Evolutionary conservation across 805 yeast genomes (phyloP).

Genomic region (Metschnikowia orientalis): DNA sequence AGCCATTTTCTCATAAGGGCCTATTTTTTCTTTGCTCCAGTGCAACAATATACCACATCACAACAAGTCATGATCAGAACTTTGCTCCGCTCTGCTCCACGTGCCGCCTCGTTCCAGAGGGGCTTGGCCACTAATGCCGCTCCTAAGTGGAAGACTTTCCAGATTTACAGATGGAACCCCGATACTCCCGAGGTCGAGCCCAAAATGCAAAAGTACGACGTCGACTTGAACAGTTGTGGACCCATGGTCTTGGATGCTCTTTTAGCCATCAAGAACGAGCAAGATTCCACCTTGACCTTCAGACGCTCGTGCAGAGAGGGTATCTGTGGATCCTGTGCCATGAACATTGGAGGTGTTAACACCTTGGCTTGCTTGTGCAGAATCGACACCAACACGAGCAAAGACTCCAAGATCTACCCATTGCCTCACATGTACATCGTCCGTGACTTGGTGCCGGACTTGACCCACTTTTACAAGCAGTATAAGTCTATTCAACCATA

Average conservation of each 20-base stretch:
- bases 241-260: slow-evolving; percentile 98
- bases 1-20: slow-evolving; percentile 3
- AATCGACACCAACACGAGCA: slow-evolving; percentile 73
- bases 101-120: slow-evolving; percentile 14
- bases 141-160: slow-evolving; percentile 73
- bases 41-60: not conserved
- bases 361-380: slow-evolving; percentile 95
- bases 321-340: slow-evolving; percentile 98
- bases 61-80: slow-evolving; percentile 13
- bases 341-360: slow-evolving; percentile 98
- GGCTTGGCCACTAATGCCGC: slow-evolving; percentile 37
- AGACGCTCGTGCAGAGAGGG: slow-evolving; percentile 99
- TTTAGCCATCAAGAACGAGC: slow-evolving; percentile 92
- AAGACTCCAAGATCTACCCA: slow-evolving; percentile 87
- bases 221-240: slow-evolving; percentile 89
- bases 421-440: slow-evolving; percentile 98
- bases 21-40: not conserved
- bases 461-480: slow-evolving; percentile 96
- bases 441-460: slow-evolving; percentile 94
- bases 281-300: slow-evolving; percentile 91
- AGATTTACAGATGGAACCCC: slow-evolving; percentile 97
- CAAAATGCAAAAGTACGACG: slow-evolving; percentile 70
- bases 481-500: slow-evolving; percentile 97
- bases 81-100: slow-evolving; percentile 15
- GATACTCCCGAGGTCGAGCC: slow-evolving; percentile 94